Conservation (phyloP, 2,329 filamentous ascomycete species). For the Penicillium sp. region DNA sequence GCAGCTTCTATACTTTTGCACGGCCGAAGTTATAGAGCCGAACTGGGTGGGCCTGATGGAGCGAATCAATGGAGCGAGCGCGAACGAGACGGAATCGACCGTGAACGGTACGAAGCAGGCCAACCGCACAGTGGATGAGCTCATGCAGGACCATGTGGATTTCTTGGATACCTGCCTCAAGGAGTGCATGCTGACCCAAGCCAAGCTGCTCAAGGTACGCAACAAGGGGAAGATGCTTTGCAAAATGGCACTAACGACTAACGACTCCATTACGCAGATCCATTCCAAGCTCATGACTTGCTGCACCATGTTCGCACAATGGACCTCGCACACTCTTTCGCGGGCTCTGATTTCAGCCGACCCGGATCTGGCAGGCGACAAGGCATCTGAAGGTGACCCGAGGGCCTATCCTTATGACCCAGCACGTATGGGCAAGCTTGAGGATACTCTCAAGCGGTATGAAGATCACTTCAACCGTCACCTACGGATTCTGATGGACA, state of each 20-base stretch:
- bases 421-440: conserved; percentile 68
- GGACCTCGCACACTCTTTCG: conserved; percentile 75
- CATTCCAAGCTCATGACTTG: conserved; percentile 97
- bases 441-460: conserved; percentile 85
- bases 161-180: conserved; percentile 97
- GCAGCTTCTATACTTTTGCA: conserved; percentile 95
- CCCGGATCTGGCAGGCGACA: conserved; percentile 61
- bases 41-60: conserved; percentile 95
- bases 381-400: conserved; percentile 30
- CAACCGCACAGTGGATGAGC: conserved; percentile 85
- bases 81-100: conserved; percentile 37
- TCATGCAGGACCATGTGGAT: conserved; percentile 99
- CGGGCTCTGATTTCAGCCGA: conserved; percentile 82
- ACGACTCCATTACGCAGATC: conserved; percentile 65
- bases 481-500: conserved; percentile 89
- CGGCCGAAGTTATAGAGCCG: conserved; percentile 93
- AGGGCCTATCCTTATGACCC: conserved; percentile 57
- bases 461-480: conserved; percentile 91
- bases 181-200: conserved; percentile 98
- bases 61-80: conserved; percentile 64
- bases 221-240: neutral
- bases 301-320: conserved; percentile 89
- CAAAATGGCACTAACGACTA: conserved; percentile 4
- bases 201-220: conserved; percentile 81
- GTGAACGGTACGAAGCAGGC: conserved; percentile 47